Percentiles rank a stretch among this genome's conserved stretches.
These are phyloP conservation scores for Sechiopsis laciniata DNA, from an alignment of 306 rosid species.

Conservation along the genomic window DNA sequence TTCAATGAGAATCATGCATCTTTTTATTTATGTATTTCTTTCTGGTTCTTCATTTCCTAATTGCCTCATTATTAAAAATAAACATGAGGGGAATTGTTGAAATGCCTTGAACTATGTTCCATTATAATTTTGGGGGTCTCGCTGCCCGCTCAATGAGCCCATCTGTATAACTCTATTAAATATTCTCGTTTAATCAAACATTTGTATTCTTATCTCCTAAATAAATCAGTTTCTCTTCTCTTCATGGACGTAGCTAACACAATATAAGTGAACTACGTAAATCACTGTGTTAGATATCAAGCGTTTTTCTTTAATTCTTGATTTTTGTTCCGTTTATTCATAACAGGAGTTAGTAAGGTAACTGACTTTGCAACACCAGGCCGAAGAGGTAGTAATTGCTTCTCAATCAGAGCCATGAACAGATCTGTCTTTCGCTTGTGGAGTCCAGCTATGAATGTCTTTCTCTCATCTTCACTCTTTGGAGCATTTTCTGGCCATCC, in stretches of 20 bases:
- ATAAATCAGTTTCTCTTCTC: no score
- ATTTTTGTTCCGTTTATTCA: no score
- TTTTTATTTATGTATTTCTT: neutral
- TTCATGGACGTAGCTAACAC: no score
- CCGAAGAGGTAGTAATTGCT: conserved; percentile 85
- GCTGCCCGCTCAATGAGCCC: no score
- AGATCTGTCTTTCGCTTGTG: conserved; percentile 90
- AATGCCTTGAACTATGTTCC: no score
- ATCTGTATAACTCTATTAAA: no score
- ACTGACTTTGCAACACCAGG: conserved; percentile 97
- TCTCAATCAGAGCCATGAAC: conserved; percentile 92
- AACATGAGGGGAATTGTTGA: conserved; percentile 9
- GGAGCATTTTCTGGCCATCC: conserved; percentile 97
- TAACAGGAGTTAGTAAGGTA: conserved; percentile 20
- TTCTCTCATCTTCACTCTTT: conserved; percentile 58
- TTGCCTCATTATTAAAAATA: neutral
- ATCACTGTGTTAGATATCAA: no score
- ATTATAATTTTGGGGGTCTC: no score
- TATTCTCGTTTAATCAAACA: no score
- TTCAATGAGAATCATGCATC: neutral
- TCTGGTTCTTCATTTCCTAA: neutral
- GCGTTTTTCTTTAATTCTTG: no score
- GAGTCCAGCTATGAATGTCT: conserved; percentile 76
- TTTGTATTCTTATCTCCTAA: no score
- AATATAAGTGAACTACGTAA: no score